Percentiles rank a stretch among this genome's conserved stretches.
phyloP scores from a whole-genome alignment of 192 early-diverging fungal species.

The Umbelopsis sp. region DNA sequence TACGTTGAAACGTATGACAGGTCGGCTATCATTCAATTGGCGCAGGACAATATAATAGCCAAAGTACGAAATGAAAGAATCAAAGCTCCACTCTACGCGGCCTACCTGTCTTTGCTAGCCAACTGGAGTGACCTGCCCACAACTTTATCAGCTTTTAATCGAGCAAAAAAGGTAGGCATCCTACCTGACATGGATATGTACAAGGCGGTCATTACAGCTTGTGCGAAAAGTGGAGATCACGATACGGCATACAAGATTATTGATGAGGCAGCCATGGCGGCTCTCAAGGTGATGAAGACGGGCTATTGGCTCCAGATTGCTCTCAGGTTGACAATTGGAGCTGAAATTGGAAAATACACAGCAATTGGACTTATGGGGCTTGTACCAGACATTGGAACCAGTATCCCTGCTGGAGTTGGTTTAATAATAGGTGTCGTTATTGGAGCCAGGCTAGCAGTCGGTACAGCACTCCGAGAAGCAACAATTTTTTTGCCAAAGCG shows the following conservation, averaged over 20 bases:
- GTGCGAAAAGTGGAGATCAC: slow-evolving; percentile 13
- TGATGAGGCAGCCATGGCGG: slow-evolving; percentile 6
- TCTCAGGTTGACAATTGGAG: slow-evolving; percentile 1
- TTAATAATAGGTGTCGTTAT: background rate
- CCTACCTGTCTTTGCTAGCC: slow-evolving; percentile 2
- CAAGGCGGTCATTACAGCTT: slow-evolving; percentile 11
- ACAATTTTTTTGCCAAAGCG: background rate
- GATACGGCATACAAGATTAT: background rate
- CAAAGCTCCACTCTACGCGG: background rate
- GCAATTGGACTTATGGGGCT: slow-evolving; percentile 1
- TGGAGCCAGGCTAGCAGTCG: background rate
- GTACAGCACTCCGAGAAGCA: slow-evolving; percentile 1
- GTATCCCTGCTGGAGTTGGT: background rate
- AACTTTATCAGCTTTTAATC: background rate
- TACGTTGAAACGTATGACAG: background rate
- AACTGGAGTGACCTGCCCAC: slow-evolving; percentile 1
- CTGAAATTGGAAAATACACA: slow-evolving; percentile 16
- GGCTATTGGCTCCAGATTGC: slow-evolving; percentile 14
- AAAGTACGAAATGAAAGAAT: background rate
- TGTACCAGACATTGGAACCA: slow-evolving; percentile 1
- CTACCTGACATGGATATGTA: slow-evolving; percentile 19
- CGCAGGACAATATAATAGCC: background rate
- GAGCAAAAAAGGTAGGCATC: slow-evolving; percentile 1
- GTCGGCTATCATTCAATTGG: background rate
- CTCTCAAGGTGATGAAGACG: background rate